Conservation (phyloP, 345 rosid species). For the Rhizophora apiculata region DNA sequence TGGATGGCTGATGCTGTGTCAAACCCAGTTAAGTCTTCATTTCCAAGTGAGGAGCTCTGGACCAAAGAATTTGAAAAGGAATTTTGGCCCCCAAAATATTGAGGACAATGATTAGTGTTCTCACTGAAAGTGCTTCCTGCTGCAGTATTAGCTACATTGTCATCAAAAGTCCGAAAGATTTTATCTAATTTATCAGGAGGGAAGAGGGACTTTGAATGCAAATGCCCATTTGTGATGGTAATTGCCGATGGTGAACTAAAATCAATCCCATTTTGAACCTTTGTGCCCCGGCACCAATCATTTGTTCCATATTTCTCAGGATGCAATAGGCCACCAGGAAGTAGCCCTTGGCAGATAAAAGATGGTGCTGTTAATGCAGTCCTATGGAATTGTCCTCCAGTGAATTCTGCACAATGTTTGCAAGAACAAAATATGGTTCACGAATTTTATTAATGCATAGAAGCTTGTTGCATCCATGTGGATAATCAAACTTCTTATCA, state of each 20-base stretch:
- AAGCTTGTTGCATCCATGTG: no score
- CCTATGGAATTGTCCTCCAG: constrained; percentile 36
- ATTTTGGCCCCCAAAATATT: constrained; percentile 28
- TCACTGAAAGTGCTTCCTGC: constrained; percentile 29
- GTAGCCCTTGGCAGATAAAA: constrained; percentile 53
- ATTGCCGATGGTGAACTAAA: constrained; percentile 32
- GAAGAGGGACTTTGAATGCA: constrained; percentile 30
- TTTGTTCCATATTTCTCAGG: constrained; percentile 39
- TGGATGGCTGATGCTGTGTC: constrained; percentile 34
- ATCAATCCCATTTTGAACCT: constrained; percentile 45
- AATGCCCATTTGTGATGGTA: constrained; percentile 28
- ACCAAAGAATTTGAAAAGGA: constrained; percentile 34
- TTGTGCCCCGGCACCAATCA: constrained; percentile 41
- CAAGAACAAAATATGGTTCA: neutral
- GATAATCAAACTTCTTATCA: neutral
- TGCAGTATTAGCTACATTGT: constrained; percentile 23
- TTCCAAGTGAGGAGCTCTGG: constrained; percentile 34
- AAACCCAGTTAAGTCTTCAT: constrained; percentile 32
- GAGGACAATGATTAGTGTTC: constrained; percentile 22
- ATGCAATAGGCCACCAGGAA: constrained; percentile 36
- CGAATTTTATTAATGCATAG: neutral
- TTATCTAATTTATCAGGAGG: constrained; percentile 33
- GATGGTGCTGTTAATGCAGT: constrained; percentile 36
- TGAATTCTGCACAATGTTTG: constrained; percentile 28
- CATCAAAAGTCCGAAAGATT: constrained; percentile 31